A percentile compares a stretch with the other conserved stretches of the same genome.
These are phyloP conservation scores for Cyberlindnera xylosilytica DNA, from an alignment of 805 yeast genomes.

Conservation along the genomic window DNA sequence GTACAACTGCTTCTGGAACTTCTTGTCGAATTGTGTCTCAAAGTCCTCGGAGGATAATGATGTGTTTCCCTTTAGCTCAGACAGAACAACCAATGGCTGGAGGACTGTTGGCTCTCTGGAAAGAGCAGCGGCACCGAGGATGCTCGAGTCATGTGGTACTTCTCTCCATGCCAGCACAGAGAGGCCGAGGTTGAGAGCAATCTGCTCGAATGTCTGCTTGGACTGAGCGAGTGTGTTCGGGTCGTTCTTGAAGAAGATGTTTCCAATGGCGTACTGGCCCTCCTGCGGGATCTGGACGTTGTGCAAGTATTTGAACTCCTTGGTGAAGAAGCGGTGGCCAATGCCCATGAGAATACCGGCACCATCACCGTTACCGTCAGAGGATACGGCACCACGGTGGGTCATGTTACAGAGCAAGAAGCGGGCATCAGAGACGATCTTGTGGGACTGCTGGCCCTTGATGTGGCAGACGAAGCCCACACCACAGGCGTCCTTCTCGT, in stretches of 20 bases:
- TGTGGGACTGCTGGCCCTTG: conserved; percentile 84
- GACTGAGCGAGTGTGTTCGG: conserved; percentile 64
- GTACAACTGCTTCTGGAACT: conserved; percentile 80
- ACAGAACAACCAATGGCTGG: conserved; percentile 88
- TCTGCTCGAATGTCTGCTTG: conserved; percentile 71
- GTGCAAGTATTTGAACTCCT: conserved; percentile 77
- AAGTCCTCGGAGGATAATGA: conserved; percentile 48
- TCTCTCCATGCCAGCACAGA: conserved; percentile 91
- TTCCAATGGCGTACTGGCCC: conserved; percentile 95
- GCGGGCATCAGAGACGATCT: conserved; percentile 88
- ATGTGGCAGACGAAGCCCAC: conserved; percentile 96
- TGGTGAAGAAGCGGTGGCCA: conserved; percentile 81
- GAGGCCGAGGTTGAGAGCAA: conserved; percentile 74
- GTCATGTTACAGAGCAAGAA: conserved; percentile 94
- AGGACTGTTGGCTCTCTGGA: conserved; percentile 88
- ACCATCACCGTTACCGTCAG: conserved; percentile 98
- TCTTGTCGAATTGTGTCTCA: conserved; percentile 51
- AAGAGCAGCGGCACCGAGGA: conserved; percentile 90
- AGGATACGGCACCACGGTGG: conserved; percentile 96
- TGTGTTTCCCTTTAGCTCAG: conserved; percentile 41
- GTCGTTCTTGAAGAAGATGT: conserved; percentile 89
- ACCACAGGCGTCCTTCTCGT: conserved; percentile 97
- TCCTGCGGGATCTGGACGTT: conserved; percentile 65
- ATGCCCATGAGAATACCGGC: conserved; percentile 94
- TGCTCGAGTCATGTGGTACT: conserved; percentile 92